phyloP scores from a whole-genome alignment of 768 basidiomycete species.

The Leccinum fibrillosum region DNA sequence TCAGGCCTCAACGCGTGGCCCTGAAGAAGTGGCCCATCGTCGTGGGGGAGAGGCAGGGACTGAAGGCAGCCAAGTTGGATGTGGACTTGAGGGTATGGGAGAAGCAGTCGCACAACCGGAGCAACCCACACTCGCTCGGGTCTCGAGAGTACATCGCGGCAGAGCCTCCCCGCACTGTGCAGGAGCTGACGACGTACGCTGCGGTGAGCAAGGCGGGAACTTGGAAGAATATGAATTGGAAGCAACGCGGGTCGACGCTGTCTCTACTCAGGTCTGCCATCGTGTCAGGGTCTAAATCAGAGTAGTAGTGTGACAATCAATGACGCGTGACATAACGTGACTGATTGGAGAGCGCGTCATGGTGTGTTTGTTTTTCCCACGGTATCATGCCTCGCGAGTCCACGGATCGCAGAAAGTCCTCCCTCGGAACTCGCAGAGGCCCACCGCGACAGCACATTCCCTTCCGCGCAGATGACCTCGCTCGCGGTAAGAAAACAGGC shows the following conservation, averaged over 20 bases:
- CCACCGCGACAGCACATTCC: slow-evolving; percentile 69
- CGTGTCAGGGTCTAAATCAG: slow-evolving; percentile 5
- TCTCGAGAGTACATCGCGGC: slow-evolving; percentile 44
- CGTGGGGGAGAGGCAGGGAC: slow-evolving; percentile 43
- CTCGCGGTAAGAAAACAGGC: slow-evolving; percentile 79
- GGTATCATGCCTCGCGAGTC: slow-evolving; percentile 27
- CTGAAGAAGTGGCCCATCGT: slow-evolving; percentile 41
- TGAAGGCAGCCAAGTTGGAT: slow-evolving; percentile 35
- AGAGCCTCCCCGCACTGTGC: slow-evolving; percentile 20
- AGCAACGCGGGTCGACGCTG: slow-evolving; percentile 1
- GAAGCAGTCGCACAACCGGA: slow-evolving; percentile 28
- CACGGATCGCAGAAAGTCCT: slow-evolving; percentile 32
- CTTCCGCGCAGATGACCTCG: slow-evolving; percentile 73
- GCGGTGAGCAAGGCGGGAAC: slow-evolving; percentile 5
- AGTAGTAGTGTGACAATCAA: not conserved
- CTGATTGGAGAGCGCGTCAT: slow-evolving; percentile 23
- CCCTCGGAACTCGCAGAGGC: slow-evolving; percentile 49
- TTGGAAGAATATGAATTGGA: not conserved
- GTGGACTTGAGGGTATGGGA: slow-evolving; percentile 31
- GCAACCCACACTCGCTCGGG: slow-evolving; percentile 50
- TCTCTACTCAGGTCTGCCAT: slow-evolving; percentile 21
- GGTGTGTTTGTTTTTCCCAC: slow-evolving; percentile 29
- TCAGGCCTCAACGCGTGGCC: slow-evolving; percentile 26
- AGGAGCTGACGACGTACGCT: slow-evolving; percentile 18
- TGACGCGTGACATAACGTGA: slow-evolving; percentile 25